A percentile compares a stretch with the other conserved stretches of the same genome.
Evolutionary conservation across 805 yeast species (phyloP).

Genomic region (Ogataea ramenticola): DNA sequence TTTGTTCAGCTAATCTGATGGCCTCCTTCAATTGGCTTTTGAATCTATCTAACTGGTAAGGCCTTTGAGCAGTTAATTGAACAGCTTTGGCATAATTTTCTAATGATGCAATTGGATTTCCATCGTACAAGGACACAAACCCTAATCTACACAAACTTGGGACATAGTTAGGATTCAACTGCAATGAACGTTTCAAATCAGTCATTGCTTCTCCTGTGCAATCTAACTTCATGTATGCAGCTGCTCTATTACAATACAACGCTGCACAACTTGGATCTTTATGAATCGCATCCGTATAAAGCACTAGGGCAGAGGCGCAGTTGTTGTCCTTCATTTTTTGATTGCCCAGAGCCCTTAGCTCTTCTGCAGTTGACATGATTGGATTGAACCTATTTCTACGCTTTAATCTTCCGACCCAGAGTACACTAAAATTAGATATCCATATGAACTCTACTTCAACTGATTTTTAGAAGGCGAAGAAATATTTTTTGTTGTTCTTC

Average conservation of each 20-base stretch:
- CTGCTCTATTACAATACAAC: slow-evolving; percentile 33
- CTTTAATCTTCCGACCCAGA: too few relatives aligned
- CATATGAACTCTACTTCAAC: too few relatives aligned
- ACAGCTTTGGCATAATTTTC: slow-evolving; percentile 30
- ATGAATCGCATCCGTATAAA: slow-evolving; percentile 29
- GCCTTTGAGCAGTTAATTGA: slow-evolving; percentile 10
- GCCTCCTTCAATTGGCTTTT: slow-evolving; percentile 21
- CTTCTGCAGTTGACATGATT: slow-evolving; percentile 1
- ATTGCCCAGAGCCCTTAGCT: slow-evolving; percentile 20
- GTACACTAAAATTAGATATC: too few relatives aligned
- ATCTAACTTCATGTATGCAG: slow-evolving; percentile 29
- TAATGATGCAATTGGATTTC: slow-evolving; percentile 29
- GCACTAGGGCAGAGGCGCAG: slow-evolving; percentile 27
- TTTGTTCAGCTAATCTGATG: slow-evolving; percentile 18
- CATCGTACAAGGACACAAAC: slow-evolving; percentile 27
- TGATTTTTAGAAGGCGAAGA: too few relatives aligned
- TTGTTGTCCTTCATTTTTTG: slow-evolving; percentile 18
- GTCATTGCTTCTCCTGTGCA: slow-evolving; percentile 27
- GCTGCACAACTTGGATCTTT: slow-evolving; percentile 26
- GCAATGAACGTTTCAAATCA: slow-evolving; percentile 27
- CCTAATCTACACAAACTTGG: slow-evolving; percentile 34
- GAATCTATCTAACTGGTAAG: slow-evolving; percentile 16
- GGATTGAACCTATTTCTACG: too few relatives aligned
- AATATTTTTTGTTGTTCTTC: too few relatives aligned
- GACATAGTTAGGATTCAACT: slow-evolving; percentile 26